Percentiles rank a stretch among this genome's conserved stretches.
Evolutionary conservation across 2,329 filamentous ascomycete species (phyloP).

Genomic region (Ceratocystis alfenasii): DNA sequence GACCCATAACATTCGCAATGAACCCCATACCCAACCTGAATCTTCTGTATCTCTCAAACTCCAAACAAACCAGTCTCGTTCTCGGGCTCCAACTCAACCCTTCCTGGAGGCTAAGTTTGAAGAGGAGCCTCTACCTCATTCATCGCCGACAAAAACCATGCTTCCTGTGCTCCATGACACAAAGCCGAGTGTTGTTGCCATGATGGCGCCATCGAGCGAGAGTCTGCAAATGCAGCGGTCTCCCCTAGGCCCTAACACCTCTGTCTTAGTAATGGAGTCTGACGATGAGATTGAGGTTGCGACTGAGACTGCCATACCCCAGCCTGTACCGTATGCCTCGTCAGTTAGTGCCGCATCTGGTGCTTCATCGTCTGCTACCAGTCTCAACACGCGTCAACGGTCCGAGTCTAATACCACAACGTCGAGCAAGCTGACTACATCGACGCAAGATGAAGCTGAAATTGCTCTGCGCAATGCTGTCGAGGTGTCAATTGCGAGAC

Average conservation of each 20-base stretch:
- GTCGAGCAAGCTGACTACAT: conserved; percentile 29
- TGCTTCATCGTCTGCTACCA: conserved; percentile 28
- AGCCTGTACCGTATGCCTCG: conserved; percentile 22
- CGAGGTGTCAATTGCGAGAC: conserved; percentile 54
- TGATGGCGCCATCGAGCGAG: conserved; percentile 10
- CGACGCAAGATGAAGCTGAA: conserved; percentile 32
- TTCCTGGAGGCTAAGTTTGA: conserved; percentile 3
- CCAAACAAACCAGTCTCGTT: not conserved
- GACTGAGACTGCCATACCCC: conserved; percentile 25
- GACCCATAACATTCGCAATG: conserved; percentile 11
- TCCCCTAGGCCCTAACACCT: conserved; percentile 28
- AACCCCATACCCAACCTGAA: conserved; percentile 10
- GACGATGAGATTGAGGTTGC: conserved; percentile 29
- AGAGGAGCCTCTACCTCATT: conserved; percentile 1
- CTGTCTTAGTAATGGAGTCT: conserved; percentile 34
- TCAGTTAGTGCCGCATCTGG: conserved; percentile 34
- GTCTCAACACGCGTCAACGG: conserved; percentile 21
- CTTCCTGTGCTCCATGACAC: not conserved
- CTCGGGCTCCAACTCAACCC: not conserved
- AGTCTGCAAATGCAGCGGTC: not conserved
- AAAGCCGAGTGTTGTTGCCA: not conserved
- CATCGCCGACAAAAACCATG: not conserved
- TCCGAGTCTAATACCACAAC: conserved; percentile 30
- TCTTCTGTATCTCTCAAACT: not conserved
- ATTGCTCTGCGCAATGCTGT: conserved; percentile 42